These are phyloP conservation scores for Hemisphaericaspora xylanilytica DNA, from an alignment of 1,139 yeast species.

Conservation along the genomic window DNA sequence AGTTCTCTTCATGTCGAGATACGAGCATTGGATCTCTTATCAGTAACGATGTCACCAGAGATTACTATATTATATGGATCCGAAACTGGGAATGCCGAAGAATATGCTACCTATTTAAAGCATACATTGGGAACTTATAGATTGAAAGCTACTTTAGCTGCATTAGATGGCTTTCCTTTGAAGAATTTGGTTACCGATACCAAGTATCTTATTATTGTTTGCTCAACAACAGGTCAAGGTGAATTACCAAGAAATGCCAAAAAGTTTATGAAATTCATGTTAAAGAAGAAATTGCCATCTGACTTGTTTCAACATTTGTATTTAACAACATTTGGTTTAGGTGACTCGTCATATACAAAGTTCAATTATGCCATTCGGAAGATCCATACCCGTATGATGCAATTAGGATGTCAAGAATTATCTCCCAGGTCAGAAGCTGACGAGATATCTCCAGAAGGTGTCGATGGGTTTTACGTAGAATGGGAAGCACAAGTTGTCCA, in stretches of 20 bases:
- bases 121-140: slow-evolving; percentile 55
- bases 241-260: slow-evolving; percentile 79
- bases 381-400: slow-evolving; percentile 70
- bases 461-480: slow-evolving; percentile 72
- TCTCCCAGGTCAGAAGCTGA: slow-evolving; percentile 84
- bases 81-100: slow-evolving; percentile 91
- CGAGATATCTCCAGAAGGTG: slow-evolving; percentile 76
- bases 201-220: slow-evolving; percentile 57
- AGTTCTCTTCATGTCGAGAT: neutral
- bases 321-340: slow-evolving; percentile 81
- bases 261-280: slow-evolving; percentile 69
- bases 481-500: slow-evolving; percentile 62
- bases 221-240: slow-evolving; percentile 96
- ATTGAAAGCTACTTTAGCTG: slow-evolving; percentile 48
- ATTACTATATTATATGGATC: slow-evolving; percentile 80
- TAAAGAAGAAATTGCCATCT: slow-evolving; percentile 63
- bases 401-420: slow-evolving; percentile 77
- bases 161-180: slow-evolving; percentile 64
- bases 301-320: slow-evolving; percentile 61
- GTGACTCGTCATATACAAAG: slow-evolving; percentile 90
- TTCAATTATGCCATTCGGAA: slow-evolving; percentile 85
- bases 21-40: no score
- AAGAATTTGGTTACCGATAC: slow-evolving; percentile 49
- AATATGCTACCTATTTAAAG: slow-evolving; percentile 68
- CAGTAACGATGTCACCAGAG: slow-evolving; percentile 10